A percentile compares a stretch with the other conserved stretches of the same genome.
phyloP scores from a whole-genome alignment of 2,329 filamentous ascomycete genomes.

The Amylocarpus encephaloides region DNA sequence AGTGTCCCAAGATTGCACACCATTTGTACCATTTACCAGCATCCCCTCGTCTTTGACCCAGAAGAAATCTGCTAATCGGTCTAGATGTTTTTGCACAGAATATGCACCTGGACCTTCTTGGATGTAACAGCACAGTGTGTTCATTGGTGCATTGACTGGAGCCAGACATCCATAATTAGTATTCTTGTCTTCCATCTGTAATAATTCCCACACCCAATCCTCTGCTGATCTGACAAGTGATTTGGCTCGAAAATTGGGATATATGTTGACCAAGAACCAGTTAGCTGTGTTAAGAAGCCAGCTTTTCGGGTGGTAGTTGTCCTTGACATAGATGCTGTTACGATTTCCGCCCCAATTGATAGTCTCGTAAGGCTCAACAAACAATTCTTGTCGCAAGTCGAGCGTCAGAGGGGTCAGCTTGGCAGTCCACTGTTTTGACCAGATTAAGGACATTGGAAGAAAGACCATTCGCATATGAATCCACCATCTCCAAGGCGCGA shows the following conservation, averaged over 20 bases:
- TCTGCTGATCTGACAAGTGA: slow-evolving; percentile 66
- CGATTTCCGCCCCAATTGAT: slow-evolving; percentile 75
- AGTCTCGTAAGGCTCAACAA: slow-evolving; percentile 67
- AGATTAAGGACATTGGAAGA: slow-evolving; percentile 83
- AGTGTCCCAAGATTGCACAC: slow-evolving; percentile 97
- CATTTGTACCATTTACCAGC: slow-evolving; percentile 93
- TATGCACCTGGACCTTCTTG: slow-evolving; percentile 70
- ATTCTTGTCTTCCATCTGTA: slow-evolving; percentile 89
- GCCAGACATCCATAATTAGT: slow-evolving; percentile 82
- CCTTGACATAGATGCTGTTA: slow-evolving; percentile 70
- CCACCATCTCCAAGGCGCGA: slow-evolving; percentile 95
- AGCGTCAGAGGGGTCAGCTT: slow-evolving; percentile 69
- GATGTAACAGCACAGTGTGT: slow-evolving; percentile 79
- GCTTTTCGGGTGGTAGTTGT: slow-evolving; percentile 92
- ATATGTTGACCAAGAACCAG: slow-evolving; percentile 72
- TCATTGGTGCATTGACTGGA: slow-evolving; percentile 86
- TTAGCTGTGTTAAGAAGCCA: slow-evolving; percentile 76
- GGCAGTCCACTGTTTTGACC: slow-evolving; percentile 74
- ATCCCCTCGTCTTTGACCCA: slow-evolving; percentile 93
- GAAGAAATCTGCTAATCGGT: slow-evolving; percentile 76
- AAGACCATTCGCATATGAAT: slow-evolving; percentile 98
- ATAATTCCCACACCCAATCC: slow-evolving; percentile 72
- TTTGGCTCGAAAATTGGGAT: slow-evolving; percentile 66
- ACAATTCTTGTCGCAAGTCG: slow-evolving; percentile 72
- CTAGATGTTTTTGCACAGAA: slow-evolving; percentile 68